Evolutionary conservation across 208 protist genomes (phyloP).

Genomic region (Leishmania aethiopica): DNA sequence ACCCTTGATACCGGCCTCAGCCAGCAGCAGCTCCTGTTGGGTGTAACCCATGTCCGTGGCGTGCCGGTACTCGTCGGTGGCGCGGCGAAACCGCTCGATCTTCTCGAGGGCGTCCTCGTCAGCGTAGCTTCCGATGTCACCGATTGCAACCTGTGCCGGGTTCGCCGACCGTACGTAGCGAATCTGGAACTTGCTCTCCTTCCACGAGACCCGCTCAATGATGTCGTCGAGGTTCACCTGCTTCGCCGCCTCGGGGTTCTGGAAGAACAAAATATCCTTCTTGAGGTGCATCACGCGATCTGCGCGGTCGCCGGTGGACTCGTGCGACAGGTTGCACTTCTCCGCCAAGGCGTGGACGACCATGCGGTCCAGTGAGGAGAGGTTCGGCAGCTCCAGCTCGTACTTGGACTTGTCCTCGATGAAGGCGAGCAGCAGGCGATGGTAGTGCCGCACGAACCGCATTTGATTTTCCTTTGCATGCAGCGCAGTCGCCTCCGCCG

Average conservation of each 20-base stretch:
- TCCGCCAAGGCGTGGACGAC: slow-evolving; percentile 84
- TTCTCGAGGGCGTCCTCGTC: slow-evolving; percentile 70
- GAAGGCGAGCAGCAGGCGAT: slow-evolving; percentile 71
- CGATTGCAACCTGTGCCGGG: slow-evolving; percentile 36
- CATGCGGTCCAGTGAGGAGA: slow-evolving; percentile 72
- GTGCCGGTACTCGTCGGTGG: slow-evolving; percentile 82
- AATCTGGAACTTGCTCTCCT: slow-evolving; percentile 78
- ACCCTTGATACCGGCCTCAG: slow-evolving; percentile 32
- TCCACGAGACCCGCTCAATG: slow-evolving; percentile 41
- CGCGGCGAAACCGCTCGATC: slow-evolving; percentile 62
- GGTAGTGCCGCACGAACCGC: slow-evolving; percentile 77
- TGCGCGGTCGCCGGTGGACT: slow-evolving; percentile 49
- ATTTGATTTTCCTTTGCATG: slow-evolving; percentile 60
- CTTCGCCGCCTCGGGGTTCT: slow-evolving; percentile 56
- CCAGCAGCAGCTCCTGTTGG: slow-evolving; percentile 68
- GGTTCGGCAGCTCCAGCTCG: slow-evolving; percentile 68
- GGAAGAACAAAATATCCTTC: slow-evolving; percentile 87
- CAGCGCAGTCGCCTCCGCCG: slow-evolving; percentile 23
- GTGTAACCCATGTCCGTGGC: slow-evolving; percentile 81
- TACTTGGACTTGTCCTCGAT: slow-evolving; percentile 77
- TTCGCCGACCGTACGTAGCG: slow-evolving; percentile 41
- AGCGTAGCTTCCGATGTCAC: slow-evolving; percentile 73
- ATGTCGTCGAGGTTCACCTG: slow-evolving; percentile 63
- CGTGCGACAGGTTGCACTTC: slow-evolving; percentile 86
- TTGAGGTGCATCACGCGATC: slow-evolving; percentile 72